phyloP scores from a whole-genome alignment of 768 basidiomycete species.

The Rhizopogon vinicolor region DNA sequence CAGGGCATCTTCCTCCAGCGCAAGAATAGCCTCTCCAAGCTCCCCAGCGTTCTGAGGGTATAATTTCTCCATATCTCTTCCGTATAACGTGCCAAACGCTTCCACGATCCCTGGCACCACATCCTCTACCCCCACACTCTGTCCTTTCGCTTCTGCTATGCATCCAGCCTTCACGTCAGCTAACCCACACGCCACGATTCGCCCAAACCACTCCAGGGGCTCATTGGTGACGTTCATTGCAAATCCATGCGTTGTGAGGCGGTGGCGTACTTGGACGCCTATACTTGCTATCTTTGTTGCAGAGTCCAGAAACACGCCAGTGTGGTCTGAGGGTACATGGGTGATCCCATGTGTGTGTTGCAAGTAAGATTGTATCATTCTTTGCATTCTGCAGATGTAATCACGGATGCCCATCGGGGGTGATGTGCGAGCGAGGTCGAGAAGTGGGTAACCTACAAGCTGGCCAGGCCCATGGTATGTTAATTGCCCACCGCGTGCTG shows the following conservation, averaged over 20 bases:
- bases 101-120: constrained; percentile 50
- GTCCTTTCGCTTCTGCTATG: constrained; percentile 43
- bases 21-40: constrained; percentile 42
- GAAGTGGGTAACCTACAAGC: constrained; percentile 90
- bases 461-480: constrained; percentile 99
- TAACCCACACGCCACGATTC: constrained; percentile 89
- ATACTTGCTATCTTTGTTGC: constrained; percentile 89
- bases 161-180: constrained; percentile 76
- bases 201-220: constrained; percentile 80
- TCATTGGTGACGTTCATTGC: constrained; percentile 85
- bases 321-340: constrained; percentile 66
- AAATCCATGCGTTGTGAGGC: constrained; percentile 94
- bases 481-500: constrained; percentile 85
- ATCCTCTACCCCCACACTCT: constrained; percentile 36
- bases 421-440: constrained; percentile 79
- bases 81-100: constrained; percentile 44
- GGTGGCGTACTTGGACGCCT: constrained; percentile 92
- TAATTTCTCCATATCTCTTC: constrained; percentile 44
- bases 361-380: constrained; percentile 61
- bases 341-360: constrained; percentile 52
- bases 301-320: constrained; percentile 85
- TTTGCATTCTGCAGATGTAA: constrained; percentile 84
- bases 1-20: constrained; percentile 41
- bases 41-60: constrained; percentile 39
- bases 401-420: constrained; percentile 70